phyloP scores from a whole-genome alignment of 768 basidiomycete species.

The Daedalea quercina region DNA sequence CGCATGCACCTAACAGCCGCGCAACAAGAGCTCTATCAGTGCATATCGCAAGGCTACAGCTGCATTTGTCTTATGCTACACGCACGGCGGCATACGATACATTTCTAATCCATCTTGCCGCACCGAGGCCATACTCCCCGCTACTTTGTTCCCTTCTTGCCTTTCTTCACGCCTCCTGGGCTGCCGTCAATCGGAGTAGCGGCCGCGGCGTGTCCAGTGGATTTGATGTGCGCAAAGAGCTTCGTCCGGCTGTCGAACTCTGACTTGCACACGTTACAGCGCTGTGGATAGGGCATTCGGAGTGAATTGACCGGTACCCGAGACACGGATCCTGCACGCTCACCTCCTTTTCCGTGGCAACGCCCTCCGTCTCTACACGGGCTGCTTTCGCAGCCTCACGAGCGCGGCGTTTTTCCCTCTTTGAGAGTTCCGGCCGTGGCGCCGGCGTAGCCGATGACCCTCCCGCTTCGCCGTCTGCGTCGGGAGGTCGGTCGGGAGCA shows the following conservation, averaged over 20 bases:
- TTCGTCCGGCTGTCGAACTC: constrained; percentile 64
- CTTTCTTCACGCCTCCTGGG: constrained; percentile 15
- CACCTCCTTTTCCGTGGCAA: constrained; percentile 17
- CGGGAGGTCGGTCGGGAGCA: not conserved
- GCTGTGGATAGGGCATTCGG: constrained; percentile 18
- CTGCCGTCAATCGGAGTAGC: constrained; percentile 21
- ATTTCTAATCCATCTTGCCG: too few species aligned
- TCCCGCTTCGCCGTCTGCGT: not conserved
- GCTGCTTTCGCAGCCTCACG: constrained; percentile 69
- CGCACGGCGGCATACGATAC: too few species aligned
- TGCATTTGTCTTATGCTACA: too few species aligned
- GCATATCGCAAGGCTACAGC: too few species aligned
- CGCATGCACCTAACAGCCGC: too few species aligned
- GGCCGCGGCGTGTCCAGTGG: constrained; percentile 64
- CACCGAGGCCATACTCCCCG: too few species aligned
- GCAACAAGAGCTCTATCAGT: too few species aligned
- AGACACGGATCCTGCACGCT: not conserved
- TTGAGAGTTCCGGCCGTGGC: constrained; percentile 41
- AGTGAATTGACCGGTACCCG: not conserved
- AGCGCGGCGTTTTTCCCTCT: constrained; percentile 76
- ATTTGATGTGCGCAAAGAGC: constrained; percentile 66
- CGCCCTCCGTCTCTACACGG: constrained; percentile 22
- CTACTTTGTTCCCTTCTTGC: constrained; percentile 23
- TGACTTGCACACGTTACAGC: constrained; percentile 65
- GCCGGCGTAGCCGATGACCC: not conserved